A percentile compares a stretch with the other conserved stretches of the same genome.
Evolutionary conservation across 2,329 filamentous ascomycete species (phyloP).

Genomic region (Cyphellophora attinorum): DNA sequence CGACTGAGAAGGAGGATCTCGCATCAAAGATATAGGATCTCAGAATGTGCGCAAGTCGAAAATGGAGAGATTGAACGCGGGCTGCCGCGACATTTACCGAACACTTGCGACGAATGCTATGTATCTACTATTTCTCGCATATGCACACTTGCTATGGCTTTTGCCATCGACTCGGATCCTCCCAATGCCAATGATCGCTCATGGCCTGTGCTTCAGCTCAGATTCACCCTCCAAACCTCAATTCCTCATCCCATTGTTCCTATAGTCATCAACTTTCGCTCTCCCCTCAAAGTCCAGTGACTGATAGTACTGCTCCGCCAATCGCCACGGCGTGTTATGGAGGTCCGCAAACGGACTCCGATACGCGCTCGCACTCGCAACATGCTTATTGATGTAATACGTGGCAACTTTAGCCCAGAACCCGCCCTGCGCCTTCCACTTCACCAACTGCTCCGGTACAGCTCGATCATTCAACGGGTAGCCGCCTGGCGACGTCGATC

Average conservation of each 20-base stretch:
- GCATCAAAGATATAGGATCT: too few relatives aligned
- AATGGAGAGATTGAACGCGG: too few relatives aligned
- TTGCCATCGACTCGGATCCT: too few relatives aligned
- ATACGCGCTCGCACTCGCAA: constrained; percentile 14
- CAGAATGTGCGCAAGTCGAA: too few relatives aligned
- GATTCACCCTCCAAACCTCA: too few relatives aligned
- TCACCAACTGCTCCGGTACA: constrained; percentile 10
- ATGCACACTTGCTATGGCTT: too few relatives aligned
- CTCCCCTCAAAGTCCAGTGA: constrained; percentile 7
- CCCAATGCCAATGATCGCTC: too few relatives aligned
- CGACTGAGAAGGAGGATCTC: too few relatives aligned
- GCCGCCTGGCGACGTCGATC: constrained; percentile 12
- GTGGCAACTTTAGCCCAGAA: constrained; percentile 17
- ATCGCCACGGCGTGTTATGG: constrained; percentile 3
- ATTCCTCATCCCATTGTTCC: neutral
- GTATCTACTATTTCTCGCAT: too few relatives aligned
- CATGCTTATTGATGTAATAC: constrained; percentile 17
- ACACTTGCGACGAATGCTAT: too few relatives aligned
- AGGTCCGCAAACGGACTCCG: constrained; percentile 12
- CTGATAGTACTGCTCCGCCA: constrained; percentile 11
- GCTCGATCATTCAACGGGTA: constrained; percentile 15
- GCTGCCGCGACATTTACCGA: too few relatives aligned
- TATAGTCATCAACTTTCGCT: constrained; percentile 9
- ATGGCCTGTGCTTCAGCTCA: too few relatives aligned
- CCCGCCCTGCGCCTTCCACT: constrained; percentile 14